Evolutionary conservation across 441 rosid species (phyloP), one percentile per base, ranked within the genome.

Genomic region (Brassica balearica): DNA sequence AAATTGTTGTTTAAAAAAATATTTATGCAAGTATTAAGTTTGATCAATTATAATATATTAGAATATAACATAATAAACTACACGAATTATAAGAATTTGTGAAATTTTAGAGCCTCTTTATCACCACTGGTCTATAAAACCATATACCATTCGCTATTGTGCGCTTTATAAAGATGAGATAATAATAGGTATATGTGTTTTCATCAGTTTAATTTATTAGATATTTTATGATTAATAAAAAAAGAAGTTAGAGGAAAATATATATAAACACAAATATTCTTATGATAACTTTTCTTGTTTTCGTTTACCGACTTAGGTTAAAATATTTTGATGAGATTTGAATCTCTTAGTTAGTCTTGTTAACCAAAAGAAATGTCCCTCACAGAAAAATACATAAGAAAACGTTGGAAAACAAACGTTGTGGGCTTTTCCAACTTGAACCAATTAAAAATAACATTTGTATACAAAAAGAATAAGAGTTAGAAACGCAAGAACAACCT

Each of bases 401-500:
- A 51, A 60, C 67, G 67, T 38, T 17, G 76, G 71, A 64, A 55
- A 64, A 70, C 76, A 71, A 12, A 61, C 22, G 46, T 78, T 78
- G 10, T 38, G 75, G 68, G n/a, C 51, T 12, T 79, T 53, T 68
- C 8, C 38, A 61, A 67, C 43, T 59, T 43, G 2, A 72, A 78
- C 77, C 69, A 78, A 67, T 41, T 11, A 23, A 56, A 55, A 62
- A 22, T n/a, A 61, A 63, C 74, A 41, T 29, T 53, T 65, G 75
- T 74, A 63, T 67, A 65, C 68, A 77, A 34, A 60, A 66, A 32
- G 5, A 34, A 72, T 3, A 41, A 60, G 1, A 58, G 61, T 68
- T 68, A 38, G 25, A 15, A 78, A 68, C 74, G 48, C 69, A 78
- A 61, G 65, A 73, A 34, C 48, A 72, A 60, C 69, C 65, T 62